phyloP scores from a whole-genome alignment of 2,329 filamentous ascomycete species.

The Albophoma yamanashiensis region DNA sequence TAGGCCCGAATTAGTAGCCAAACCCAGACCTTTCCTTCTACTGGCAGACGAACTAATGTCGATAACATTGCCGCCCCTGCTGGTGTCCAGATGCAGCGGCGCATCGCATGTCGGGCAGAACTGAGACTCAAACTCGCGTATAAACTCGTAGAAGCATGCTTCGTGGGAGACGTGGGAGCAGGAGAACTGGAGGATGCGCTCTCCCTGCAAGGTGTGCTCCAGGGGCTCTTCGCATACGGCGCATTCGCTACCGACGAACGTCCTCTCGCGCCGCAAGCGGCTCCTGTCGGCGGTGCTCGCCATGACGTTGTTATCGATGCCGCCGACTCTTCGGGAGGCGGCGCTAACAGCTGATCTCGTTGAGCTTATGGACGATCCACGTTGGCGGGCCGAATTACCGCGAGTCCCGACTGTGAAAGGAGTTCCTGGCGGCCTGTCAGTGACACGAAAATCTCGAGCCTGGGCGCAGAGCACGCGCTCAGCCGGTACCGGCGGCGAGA shows the following conservation, averaged over 20 bases:
- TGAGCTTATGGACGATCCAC: slow-evolving; percentile 21
- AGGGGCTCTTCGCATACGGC: slow-evolving; percentile 94
- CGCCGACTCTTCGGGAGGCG: slow-evolving; percentile 22
- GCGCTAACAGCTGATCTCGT: slow-evolving; percentile 20
- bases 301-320: slow-evolving; percentile 32
- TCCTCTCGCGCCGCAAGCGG: slow-evolving; percentile 76
- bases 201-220: slow-evolving; percentile 87
- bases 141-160: slow-evolving; percentile 97
- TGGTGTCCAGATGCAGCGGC: slow-evolving; percentile 83
- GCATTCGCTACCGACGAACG: slow-evolving; percentile 90
- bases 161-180: slow-evolving; percentile 97
- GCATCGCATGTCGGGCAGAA: slow-evolving; percentile 92
- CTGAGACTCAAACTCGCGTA: slow-evolving; percentile 86
- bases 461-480: neutral
- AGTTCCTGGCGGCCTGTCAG: slow-evolving; percentile 8
- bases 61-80: slow-evolving; percentile 82
- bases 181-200: slow-evolving; percentile 89
- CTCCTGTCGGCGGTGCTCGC: slow-evolving; percentile 53
- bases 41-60: slow-evolving; percentile 59
- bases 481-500: neutral
- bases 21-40: slow-evolving; percentile 9
- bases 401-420: slow-evolving; percentile 16
- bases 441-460: neutral
- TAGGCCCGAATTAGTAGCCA: slow-evolving; percentile 28
- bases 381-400: slow-evolving; percentile 15